Evolutionary conservation across 139 green algal species (phyloP), one percentile per base, ranked within the genome.

Genomic region (Picochlorum sp.): DNA sequence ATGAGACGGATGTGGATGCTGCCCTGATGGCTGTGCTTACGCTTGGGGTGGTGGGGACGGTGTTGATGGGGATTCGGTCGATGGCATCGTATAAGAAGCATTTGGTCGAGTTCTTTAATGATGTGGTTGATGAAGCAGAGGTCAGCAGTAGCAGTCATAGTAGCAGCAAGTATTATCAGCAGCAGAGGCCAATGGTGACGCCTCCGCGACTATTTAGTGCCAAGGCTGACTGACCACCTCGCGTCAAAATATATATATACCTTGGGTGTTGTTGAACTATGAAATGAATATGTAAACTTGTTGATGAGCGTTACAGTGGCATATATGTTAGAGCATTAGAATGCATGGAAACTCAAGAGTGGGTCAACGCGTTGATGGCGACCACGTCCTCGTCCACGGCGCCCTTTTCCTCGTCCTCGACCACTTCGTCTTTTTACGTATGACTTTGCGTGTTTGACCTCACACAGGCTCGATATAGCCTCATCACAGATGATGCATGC

Each of bases 371-470:
- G 66, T 49, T 68, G 70, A 15, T 82, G 59, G 1, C 81, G 57
- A 6, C 79, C 50, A 2, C 83, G 47, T 23, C 82, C 58, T 2
- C 83, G 23, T 13, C 83, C 65, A 9, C 81, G 52, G 3, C 83
- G 28, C 4, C 83, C 68, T 14, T 79, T 62, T 11, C 83, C 64
- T 18, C 81, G 47, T 4, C 80, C 49, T 4, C 68, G 47, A 2
- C 83, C 45, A 4, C 68, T 31, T 37, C 23, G 45, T 30, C 73
- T 45, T 45, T 73, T 73, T 6, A 77, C 63, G 47, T 78, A 86
- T 4, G 76, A 72, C 26, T 72, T 76, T 1, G 77, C 82, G 62
- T 91, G 82, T 65, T 88, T 90, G 11, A 87, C 70, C 66, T 89
- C 66, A 23, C 76, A 86, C 1, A 61, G 30, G 5, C 7, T 10